Percentiles rank a stretch among this genome's conserved stretches.
phyloP scores from a whole-genome alignment of 139 green algal species.

The Micromonas pusilla region DNA sequence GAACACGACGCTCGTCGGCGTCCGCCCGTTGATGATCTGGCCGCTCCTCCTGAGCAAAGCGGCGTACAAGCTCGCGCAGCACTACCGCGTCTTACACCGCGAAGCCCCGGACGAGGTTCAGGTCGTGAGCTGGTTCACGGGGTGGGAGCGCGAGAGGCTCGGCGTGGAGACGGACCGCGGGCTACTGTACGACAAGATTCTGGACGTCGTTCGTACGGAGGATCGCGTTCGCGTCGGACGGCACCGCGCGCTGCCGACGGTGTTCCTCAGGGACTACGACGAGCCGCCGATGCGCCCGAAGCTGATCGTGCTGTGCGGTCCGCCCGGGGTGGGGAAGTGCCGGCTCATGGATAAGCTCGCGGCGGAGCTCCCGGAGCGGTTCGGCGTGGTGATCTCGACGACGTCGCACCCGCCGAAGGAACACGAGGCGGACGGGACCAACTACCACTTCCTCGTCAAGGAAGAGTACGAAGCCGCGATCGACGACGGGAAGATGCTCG shows the following conservation, averaged over 20 bases:
- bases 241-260: background rate
- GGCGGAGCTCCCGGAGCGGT: slow-evolving; percentile 63
- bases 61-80: slow-evolving; percentile 57
- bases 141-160: slow-evolving; percentile 62
- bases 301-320: slow-evolving; percentile 59
- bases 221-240: too few species aligned
- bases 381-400: slow-evolving; percentile 49
- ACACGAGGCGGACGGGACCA: slow-evolving; percentile 44
- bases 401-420: slow-evolving; percentile 42
- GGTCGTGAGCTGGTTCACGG: slow-evolving; percentile 60
- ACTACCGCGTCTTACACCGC: slow-evolving; percentile 13
- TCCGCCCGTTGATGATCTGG: slow-evolving; percentile 64
- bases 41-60: slow-evolving; percentile 70
- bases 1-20: slow-evolving; percentile 51
- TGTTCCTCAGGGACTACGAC: slow-evolving; percentile 23
- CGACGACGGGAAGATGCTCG: slow-evolving; percentile 39
- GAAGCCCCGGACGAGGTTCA: slow-evolving; percentile 40
- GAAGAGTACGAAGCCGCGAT: slow-evolving; percentile 39
- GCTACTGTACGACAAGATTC: slow-evolving; percentile 25
- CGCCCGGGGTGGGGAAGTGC: slow-evolving; percentile 47
- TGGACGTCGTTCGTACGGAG: too few species aligned
- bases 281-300: too few species aligned
- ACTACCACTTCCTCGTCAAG: slow-evolving; percentile 53
- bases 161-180: slow-evolving; percentile 42
- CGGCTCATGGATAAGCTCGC: slow-evolving; percentile 50